Conservation (phyloP, 805 yeast genomes). For the Metschnikowia baotianmanensis region DNA sequence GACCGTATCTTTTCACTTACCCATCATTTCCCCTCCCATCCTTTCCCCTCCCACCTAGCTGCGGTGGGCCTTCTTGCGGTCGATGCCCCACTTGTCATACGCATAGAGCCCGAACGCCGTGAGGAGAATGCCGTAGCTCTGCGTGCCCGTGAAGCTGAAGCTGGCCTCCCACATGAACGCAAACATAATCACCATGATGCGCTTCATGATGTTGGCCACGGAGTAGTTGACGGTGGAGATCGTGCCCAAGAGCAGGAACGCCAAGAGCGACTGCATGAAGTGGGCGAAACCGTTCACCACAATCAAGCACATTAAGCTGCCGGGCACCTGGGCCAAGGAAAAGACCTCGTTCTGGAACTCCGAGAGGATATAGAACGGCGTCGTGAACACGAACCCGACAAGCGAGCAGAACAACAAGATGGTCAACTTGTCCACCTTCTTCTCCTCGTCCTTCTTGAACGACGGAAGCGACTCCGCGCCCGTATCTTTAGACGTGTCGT, state of each 20-base stretch:
- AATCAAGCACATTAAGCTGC: conserved; percentile 38
- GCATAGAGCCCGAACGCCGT: conserved; percentile 41
- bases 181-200: conserved; percentile 66
- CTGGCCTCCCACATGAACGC: conserved; percentile 59
- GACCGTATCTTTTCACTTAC: too few relatives aligned
- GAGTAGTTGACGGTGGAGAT: conserved; percentile 77
- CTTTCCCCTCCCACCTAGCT: too few relatives aligned
- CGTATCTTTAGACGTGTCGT: conserved; percentile 28
- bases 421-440: conserved; percentile 65
- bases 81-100: conserved; percentile 41
- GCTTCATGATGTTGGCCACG: conserved; percentile 72
- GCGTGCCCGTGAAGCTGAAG: conserved; percentile 35
- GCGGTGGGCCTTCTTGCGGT: conserved; percentile 6
- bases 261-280: conserved; percentile 68
- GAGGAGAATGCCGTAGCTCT: conserved; percentile 34
- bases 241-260: conserved; percentile 71
- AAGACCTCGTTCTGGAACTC: conserved; percentile 40
- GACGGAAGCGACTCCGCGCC: conserved; percentile 24
- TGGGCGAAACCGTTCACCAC: conserved; percentile 66
- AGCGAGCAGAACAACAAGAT: conserved; percentile 69
- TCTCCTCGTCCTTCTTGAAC: conserved; percentile 19
- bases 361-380: conserved; percentile 61
- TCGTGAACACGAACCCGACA: conserved; percentile 63
- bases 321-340: conserved; percentile 32
- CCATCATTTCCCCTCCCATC: too few relatives aligned